These are phyloP conservation scores for Lactifluus piperatus DNA, from an alignment of 768 basidiomycete genomes.

Conservation along the genomic window DNA sequence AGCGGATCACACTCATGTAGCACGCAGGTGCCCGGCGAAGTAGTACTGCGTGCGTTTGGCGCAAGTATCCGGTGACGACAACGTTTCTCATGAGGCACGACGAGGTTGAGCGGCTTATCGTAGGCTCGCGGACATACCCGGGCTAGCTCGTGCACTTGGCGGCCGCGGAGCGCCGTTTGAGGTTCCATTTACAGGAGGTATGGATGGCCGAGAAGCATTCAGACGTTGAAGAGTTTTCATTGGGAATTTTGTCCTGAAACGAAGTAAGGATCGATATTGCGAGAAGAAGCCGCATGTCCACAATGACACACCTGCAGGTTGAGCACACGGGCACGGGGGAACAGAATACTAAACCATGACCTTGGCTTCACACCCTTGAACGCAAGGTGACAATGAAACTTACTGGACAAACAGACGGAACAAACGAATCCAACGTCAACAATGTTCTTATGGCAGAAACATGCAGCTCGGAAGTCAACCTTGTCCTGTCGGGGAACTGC, in stretches of 20 bases:
- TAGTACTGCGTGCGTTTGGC: neutral
- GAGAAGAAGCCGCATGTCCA: neutral
- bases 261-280: neutral
- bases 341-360: constrained; percentile 65
- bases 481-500: constrained; percentile 89
- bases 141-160: constrained; percentile 9
- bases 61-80: neutral
- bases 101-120: constrained; percentile 1
- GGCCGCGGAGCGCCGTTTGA: constrained; percentile 16
- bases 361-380: neutral
- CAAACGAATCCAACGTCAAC: constrained; percentile 97
- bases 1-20: neutral
- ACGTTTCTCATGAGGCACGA: neutral
- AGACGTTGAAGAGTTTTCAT: constrained; percentile 84
- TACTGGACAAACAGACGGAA: constrained; percentile 96
- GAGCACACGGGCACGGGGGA: constrained; percentile 89
- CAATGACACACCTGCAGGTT: constrained; percentile 70
- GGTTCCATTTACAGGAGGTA: constrained; percentile 14
- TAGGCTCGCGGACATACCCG: constrained; percentile 17
- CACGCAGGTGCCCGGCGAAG: neutral
- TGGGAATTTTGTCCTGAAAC: constrained; percentile 82
- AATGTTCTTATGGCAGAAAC: constrained; percentile 97
- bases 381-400: constrained; percentile 26
- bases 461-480: constrained; percentile 95
- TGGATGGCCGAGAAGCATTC: constrained; percentile 40